Conservation (phyloP, 345 rosid species). For the Eucalyptus erythrocorys region DNA sequence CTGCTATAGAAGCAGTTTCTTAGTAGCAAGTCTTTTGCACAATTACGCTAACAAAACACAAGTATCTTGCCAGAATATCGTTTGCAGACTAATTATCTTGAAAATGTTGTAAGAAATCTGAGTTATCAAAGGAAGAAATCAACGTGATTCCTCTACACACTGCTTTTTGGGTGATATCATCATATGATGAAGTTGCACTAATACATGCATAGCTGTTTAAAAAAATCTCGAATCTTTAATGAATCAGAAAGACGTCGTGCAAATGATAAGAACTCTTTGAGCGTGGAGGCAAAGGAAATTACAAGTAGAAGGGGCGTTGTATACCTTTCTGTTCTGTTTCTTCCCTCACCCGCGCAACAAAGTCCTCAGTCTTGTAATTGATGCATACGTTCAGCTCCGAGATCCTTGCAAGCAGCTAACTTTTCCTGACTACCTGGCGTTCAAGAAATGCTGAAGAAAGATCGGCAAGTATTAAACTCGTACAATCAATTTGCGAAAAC, state of each 20-base stretch:
- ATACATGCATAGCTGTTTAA: neutral
- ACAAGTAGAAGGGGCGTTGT: neutral
- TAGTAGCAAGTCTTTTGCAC: neutral
- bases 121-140: neutral
- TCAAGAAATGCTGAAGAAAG: neutral
- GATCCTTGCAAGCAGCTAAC: slow-evolving; percentile 68
- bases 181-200: neutral
- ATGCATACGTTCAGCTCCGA: slow-evolving; percentile 91
- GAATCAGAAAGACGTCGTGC: neutral
- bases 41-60: neutral
- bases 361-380: slow-evolving; percentile 87
- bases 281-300: neutral
- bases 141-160: neutral
- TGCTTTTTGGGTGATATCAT: neutral
- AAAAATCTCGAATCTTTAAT: neutral
- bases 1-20: slow-evolving; percentile 2
- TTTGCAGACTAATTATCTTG: neutral
- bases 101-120: neutral
- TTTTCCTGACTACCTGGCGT: slow-evolving; percentile 62
- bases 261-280: neutral
- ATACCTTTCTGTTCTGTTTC: slow-evolving; percentile 78
- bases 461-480: neutral
- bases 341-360: slow-evolving; percentile 60
- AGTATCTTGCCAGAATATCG: neutral
- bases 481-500: neutral